Percentiles rank a stretch among this genome's conserved stretches.
Evolutionary conservation across 257 asterid species (phyloP).

Genomic region (Cruciata laevipes): DNA sequence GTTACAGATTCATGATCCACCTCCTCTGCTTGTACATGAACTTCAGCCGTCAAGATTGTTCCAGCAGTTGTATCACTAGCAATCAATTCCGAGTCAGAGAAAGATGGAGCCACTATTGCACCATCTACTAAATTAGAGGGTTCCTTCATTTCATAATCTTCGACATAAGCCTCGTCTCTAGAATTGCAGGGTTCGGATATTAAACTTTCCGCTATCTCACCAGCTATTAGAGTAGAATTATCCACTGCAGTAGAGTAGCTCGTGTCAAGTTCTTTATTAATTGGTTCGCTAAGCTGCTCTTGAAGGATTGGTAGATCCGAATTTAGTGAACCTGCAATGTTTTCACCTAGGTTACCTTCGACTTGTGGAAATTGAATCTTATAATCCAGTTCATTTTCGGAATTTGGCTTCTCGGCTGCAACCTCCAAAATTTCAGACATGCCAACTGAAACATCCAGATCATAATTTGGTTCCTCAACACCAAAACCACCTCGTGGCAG

Average conservation of each 20-base stretch:
- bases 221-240: conserved; percentile 21
- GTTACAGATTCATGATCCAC: conserved; percentile 23
- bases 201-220: conserved; percentile 20
- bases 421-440: conserved; percentile 10
- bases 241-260: conserved; percentile 2
- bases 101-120: conserved; percentile 24
- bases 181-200: conserved; percentile 19
- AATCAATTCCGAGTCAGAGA: conserved; percentile 15
- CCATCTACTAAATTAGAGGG: conserved; percentile 17
- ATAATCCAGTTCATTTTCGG: conserved; percentile 18
- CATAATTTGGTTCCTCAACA: conserved; percentile 18
- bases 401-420: conserved; percentile 5
- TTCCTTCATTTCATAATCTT: conserved; percentile 15
- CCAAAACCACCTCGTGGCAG: conserved; percentile 17
- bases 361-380: conserved; percentile 18
- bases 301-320: conserved; percentile 6
- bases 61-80: conserved; percentile 28
- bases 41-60: conserved; percentile 7
- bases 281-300: conserved; percentile 8
- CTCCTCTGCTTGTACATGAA: conserved; percentile 21
- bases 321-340: conserved; percentile 26
- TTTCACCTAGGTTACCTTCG: conserved; percentile 25
- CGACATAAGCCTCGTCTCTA: conserved; percentile 19
- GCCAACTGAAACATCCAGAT: conserved; percentile 18
- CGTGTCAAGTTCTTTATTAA: conserved; percentile 8